Percentiles rank a stretch among this genome's conserved stretches.
Conservation (phyloP, 2,329 filamentous ascomycete genomes). For the Clarireedia paspali region DNA sequence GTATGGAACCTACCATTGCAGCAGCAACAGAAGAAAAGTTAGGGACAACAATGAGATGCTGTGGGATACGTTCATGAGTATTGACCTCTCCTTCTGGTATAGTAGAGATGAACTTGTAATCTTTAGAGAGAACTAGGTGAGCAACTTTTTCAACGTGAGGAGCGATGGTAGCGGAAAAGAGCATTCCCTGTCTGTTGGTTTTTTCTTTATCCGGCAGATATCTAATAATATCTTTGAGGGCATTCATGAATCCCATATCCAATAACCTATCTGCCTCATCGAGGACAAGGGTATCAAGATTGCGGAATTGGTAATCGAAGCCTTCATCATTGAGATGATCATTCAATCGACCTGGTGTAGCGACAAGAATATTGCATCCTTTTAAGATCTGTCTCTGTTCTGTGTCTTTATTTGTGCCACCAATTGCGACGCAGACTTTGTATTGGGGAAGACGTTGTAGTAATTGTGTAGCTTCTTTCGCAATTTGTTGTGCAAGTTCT, state of each 20-base stretch:
- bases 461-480: constrained; percentile 57
- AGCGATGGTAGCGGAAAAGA: constrained; percentile 93
- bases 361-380: constrained; percentile 85
- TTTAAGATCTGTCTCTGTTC: constrained; percentile 62
- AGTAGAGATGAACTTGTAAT: constrained; percentile 89
- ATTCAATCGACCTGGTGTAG: constrained; percentile 77
- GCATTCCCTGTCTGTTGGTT: constrained; percentile 76
- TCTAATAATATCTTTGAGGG: constrained; percentile 52
- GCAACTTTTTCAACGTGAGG: constrained; percentile 75
- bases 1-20: constrained; percentile 66
- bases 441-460: constrained; percentile 26
- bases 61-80: constrained; percentile 79
- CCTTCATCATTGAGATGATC: constrained; percentile 62
- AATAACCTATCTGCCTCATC: constrained; percentile 98
- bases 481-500: constrained; percentile 75
- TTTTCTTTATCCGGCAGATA: constrained; percentile 54
- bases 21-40: constrained; percentile 73
- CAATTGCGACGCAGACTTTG: constrained; percentile 72
- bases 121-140: constrained; percentile 63
- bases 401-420: constrained; percentile 70
- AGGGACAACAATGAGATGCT: constrained; percentile 60
- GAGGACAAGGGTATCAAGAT: constrained; percentile 85
- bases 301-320: constrained; percentile 29
- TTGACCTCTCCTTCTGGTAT: constrained; percentile 72
- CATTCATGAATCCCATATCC: constrained; percentile 76